Percentiles rank a stretch among this genome's conserved stretches.
phyloP scores from a whole-genome alignment of 129 eudicot genomes.

The Tanacetum coccineum region DNA sequence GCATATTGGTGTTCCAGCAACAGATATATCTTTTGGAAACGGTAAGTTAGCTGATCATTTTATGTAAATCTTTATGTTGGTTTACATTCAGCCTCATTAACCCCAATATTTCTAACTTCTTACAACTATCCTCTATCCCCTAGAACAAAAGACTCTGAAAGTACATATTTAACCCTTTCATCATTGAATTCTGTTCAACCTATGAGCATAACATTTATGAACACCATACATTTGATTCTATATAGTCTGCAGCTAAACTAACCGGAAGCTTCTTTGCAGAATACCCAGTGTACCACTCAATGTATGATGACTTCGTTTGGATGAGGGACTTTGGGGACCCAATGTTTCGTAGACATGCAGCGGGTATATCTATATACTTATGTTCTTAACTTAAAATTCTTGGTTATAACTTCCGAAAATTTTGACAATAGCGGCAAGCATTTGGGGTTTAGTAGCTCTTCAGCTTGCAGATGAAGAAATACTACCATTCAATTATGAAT shows the following conservation, averaged over 20 bases:
- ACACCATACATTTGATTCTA: no score
- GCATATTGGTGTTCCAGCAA: conserved; percentile 78
- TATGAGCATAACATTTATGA: no score
- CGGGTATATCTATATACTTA: conserved; percentile 42
- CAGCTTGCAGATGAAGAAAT: conserved; percentile 73
- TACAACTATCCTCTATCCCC: no score
- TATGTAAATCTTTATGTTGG: neutral
- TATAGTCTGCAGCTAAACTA: neutral
- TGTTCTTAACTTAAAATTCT: neutral
- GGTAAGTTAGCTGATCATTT: conserved; percentile 33
- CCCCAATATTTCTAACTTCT: no score
- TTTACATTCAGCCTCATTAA: no score
- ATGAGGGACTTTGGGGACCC: conserved; percentile 89
- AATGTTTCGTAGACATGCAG: conserved; percentile 71
- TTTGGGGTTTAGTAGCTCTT: conserved; percentile 89
- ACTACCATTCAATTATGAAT: conserved; percentile 63
- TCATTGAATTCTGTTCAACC: no score
- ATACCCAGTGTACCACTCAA: conserved; percentile 89
- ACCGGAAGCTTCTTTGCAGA: conserved; percentile 44
- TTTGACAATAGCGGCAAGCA: conserved; percentile 61
- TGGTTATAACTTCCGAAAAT: neutral
- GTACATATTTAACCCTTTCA: no score
- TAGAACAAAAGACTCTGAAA: no score
- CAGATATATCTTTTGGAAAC: conserved; percentile 59
- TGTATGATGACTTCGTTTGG: conserved; percentile 89